phyloP scores from a whole-genome alignment of 352 stramenopile genomes.

The Phytophthora crassamura region DNA sequence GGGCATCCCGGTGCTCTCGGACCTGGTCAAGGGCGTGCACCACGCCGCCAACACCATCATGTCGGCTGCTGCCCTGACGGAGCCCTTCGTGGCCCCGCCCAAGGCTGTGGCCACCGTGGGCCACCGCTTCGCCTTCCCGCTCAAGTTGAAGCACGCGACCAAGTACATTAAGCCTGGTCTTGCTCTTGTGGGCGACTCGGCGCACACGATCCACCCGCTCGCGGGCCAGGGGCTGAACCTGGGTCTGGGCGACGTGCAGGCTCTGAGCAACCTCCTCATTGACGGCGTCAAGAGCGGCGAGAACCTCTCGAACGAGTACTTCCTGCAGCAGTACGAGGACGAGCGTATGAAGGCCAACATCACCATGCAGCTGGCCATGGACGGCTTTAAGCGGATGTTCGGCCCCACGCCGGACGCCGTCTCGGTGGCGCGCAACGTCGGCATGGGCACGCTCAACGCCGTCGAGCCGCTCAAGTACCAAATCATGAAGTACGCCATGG shows the following conservation, averaged over 20 bases:
- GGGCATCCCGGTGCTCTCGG: conserved; percentile 78
- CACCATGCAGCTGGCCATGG: conserved; percentile 86
- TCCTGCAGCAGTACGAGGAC: conserved; percentile 88
- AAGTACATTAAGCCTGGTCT: conserved; percentile 89
- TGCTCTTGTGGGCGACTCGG: conserved; percentile 94
- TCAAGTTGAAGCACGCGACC: conserved; percentile 90
- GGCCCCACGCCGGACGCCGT: conserved; percentile 73
- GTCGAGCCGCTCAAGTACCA: conserved; percentile 90
- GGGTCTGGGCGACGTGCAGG: conserved; percentile 91
- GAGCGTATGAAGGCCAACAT: conserved; percentile 89
- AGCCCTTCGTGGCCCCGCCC: conserved; percentile 81
- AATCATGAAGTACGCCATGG: conserved; percentile 92
- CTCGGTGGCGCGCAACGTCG: conserved; percentile 81
- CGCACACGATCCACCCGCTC: conserved; percentile 96
- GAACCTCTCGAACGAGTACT: conserved; percentile 77
- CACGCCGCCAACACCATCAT: conserved; percentile 80
- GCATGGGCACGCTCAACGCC: conserved; percentile 88
- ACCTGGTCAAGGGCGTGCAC: conserved; percentile 81
- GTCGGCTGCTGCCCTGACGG: conserved; percentile 70
- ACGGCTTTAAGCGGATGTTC: conserved; percentile 92
- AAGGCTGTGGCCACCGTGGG: conserved; percentile 73
- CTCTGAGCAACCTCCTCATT: conserved; percentile 74
- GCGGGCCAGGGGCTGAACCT: conserved; percentile 97
- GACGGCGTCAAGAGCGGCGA: conserved; percentile 82
- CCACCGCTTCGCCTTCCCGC: conserved; percentile 85